Conservation (phyloP, 1,284 basidiomycete genomes). For the Athelia psychrophila region DNA sequence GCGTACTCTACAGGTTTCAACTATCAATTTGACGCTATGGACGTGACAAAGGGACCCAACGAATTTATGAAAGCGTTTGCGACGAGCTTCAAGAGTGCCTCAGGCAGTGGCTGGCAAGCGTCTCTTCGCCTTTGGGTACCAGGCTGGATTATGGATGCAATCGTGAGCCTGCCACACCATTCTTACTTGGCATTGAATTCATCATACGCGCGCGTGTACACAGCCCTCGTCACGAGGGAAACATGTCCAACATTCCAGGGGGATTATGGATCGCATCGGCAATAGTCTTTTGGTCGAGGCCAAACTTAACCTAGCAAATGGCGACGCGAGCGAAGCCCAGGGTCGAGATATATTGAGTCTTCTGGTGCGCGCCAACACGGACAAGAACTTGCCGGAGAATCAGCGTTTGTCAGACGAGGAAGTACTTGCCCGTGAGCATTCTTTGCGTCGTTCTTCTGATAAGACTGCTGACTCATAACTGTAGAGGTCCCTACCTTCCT, state of each 20-base stretch:
- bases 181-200: no score
- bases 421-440: constrained; percentile 15
- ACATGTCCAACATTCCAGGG: not conserved
- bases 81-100: constrained; percentile 10
- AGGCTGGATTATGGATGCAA: no score
- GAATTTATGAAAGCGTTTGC: not conserved
- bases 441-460: no score
- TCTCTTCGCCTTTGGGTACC: no score
- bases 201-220: not conserved
- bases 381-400: not conserved
- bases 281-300: not conserved
- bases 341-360: not conserved
- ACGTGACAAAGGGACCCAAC: constrained; percentile 3
- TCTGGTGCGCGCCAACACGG: not conserved
- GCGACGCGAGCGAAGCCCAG: not conserved
- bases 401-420: constrained; percentile 14
- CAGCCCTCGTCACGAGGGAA: not conserved
- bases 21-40: constrained; percentile 13
- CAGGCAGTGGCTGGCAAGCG: no score
- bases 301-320: not conserved
- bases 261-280: not conserved
- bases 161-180: no score
- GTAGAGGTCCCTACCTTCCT: constrained; percentile 47
- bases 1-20: constrained; percentile 19
- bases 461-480: not conserved